Conservation (phyloP, 148 eudicot genomes). For the Spergularia marina region DNA sequence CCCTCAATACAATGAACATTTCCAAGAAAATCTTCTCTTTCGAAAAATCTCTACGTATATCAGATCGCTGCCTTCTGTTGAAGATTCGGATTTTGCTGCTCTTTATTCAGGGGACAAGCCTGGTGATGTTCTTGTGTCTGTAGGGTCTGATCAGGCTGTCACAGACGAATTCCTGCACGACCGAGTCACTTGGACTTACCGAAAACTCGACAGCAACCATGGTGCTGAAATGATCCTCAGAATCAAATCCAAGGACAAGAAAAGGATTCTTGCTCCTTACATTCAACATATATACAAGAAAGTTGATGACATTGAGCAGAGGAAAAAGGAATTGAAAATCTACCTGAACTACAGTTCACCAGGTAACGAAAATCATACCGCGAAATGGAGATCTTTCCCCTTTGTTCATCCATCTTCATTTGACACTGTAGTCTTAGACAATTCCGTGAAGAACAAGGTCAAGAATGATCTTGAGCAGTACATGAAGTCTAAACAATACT, state of each 20-base stretch:
- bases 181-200: slow-evolving; percentile 43
- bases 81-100: slow-evolving; percentile 55
- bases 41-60: slow-evolving; percentile 47
- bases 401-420: slow-evolving; percentile 61
- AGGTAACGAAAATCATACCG: slow-evolving; percentile 20
- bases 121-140: slow-evolving; percentile 45
- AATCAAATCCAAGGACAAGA: slow-evolving; percentile 51
- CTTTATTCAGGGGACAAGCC: slow-evolving; percentile 51
- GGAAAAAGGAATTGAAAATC: slow-evolving; percentile 42
- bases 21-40: slow-evolving; percentile 54
- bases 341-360: slow-evolving; percentile 33
- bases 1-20: slow-evolving; percentile 48
- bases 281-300: slow-evolving; percentile 55
- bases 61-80: slow-evolving; percentile 44
- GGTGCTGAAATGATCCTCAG: slow-evolving; percentile 38
- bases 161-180: slow-evolving; percentile 46
- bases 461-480: slow-evolving; percentile 59
- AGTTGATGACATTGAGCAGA: slow-evolving; percentile 56
- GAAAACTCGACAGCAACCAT: slow-evolving; percentile 15
- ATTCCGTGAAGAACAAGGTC: slow-evolving; percentile 51
- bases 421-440: slow-evolving; percentile 49
- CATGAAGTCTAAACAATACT: slow-evolving; percentile 59
- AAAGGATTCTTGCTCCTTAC: slow-evolving; percentile 48
- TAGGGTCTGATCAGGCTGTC: slow-evolving; percentile 42
- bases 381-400: slow-evolving; percentile 53